phyloP scores from a whole-genome alignment of 306 rosid species.

The Lathyrus aphaca region DNA sequence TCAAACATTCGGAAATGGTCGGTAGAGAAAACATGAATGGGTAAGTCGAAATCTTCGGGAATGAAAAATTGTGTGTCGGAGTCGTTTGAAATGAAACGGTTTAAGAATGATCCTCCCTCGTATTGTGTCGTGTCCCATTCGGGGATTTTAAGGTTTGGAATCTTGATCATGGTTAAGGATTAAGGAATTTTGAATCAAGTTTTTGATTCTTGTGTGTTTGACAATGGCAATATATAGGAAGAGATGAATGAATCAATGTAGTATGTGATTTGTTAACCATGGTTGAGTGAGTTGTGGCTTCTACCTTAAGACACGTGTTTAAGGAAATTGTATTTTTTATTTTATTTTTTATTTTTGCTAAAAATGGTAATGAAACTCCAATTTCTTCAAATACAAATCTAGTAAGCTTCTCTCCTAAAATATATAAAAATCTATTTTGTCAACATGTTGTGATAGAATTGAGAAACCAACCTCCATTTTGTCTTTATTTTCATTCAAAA shows the following conservation, averaged over 20 bases:
- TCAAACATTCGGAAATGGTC: conserved; percentile 89
- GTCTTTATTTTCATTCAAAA: background rate
- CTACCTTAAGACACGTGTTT: background rate
- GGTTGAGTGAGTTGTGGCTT: conserved; percentile 2
- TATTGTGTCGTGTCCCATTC: conserved; percentile 48
- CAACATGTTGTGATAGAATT: background rate
- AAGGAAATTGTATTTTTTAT: background rate
- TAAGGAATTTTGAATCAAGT: background rate
- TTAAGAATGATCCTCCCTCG: conserved; percentile 36
- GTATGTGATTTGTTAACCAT: background rate
- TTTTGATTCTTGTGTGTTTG: background rate
- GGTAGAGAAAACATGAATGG: conserved; percentile 47
- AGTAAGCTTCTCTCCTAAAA: background rate
- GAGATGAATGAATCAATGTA: background rate
- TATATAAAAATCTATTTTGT: background rate
- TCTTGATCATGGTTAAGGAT: conserved; percentile 31
- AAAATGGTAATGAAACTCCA: background rate
- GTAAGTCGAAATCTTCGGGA: conserved; percentile 44
- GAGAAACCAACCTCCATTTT: conserved; percentile 2
- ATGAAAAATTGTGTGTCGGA: background rate
- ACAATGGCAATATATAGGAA: conserved; percentile 9
- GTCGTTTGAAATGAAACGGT: conserved; percentile 12
- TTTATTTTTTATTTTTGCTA: background rate
- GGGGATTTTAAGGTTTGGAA: conserved; percentile 51
- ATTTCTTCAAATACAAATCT: background rate